These are phyloP conservation scores for Pezicula carpinea DNA, from an alignment of 2,329 filamentous ascomycete genomes.

Conservation along the genomic window DNA sequence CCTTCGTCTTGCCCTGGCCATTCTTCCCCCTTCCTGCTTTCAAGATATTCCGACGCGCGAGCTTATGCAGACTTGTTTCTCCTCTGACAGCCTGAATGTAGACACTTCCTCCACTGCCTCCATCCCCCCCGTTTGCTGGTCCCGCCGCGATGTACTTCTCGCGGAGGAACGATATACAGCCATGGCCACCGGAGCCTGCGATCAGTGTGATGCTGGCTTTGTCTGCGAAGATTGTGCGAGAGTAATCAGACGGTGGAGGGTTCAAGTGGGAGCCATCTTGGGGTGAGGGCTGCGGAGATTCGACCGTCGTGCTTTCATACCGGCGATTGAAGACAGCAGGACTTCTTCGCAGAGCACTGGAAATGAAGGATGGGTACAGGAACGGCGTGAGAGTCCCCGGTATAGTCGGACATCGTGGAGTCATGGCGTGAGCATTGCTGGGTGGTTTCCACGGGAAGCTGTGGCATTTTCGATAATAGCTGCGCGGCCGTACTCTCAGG, in stretches of 20 bases:
- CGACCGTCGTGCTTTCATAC: conserved; percentile 14
- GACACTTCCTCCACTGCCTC: conserved; percentile 83
- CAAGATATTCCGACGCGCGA: conserved; percentile 71
- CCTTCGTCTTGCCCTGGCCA: conserved; percentile 67
- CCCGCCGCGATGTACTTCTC: conserved; percentile 88
- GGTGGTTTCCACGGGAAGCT: neutral
- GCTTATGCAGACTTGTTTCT: conserved; percentile 89
- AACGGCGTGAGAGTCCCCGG: conserved; percentile 28
- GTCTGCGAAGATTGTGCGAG: conserved; percentile 79
- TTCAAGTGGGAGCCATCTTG: conserved; percentile 57
- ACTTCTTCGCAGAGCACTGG: conserved; percentile 6
- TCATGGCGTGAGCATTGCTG: conserved; percentile 28
- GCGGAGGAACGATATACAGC: conserved; percentile 89
- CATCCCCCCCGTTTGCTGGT: conserved; percentile 91
- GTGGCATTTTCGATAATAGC: neutral
- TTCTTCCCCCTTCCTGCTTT: conserved; percentile 73
- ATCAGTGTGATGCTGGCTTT: conserved; percentile 73
- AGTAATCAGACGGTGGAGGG: conserved; percentile 79
- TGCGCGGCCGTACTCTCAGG: neutral
- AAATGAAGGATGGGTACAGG: conserved; percentile 27
- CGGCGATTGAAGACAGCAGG: conserved; percentile 12
- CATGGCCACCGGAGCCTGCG: conserved; percentile 79
- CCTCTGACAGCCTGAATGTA: conserved; percentile 92
- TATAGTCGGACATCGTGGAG: conserved; percentile 24
- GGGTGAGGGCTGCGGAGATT: conserved; percentile 9